A percentile compares a stretch with the other conserved stretches of the same genome.
Conservation (phyloP, 1,284 basidiomycete genomes). For the Athelia psychrophila region DNA sequence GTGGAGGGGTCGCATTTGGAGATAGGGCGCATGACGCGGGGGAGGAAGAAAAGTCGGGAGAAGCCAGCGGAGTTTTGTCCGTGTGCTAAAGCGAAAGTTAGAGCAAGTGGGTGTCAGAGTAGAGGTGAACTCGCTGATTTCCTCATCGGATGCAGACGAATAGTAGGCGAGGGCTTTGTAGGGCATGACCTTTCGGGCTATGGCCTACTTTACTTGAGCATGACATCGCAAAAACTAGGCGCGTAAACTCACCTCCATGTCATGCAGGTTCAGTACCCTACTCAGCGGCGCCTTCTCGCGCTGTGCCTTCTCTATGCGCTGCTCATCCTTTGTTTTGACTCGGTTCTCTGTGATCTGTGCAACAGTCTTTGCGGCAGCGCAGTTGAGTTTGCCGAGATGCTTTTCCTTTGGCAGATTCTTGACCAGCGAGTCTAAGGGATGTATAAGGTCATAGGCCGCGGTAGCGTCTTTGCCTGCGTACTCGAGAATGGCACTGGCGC, state of each 20-base stretch:
- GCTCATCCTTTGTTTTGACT: constrained; percentile 66
- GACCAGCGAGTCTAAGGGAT: constrained; percentile 68
- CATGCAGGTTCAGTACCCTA: constrained; percentile 68
- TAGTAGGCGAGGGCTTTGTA: constrained; percentile 82
- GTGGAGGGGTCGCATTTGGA: constrained; percentile 72
- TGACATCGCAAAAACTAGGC: not conserved
- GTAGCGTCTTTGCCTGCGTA: constrained; percentile 83
- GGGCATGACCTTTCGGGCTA: constrained; percentile 64
- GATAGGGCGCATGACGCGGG: constrained; percentile 75
- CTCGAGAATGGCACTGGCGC: constrained; percentile 71
- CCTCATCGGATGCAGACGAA: constrained; percentile 79
- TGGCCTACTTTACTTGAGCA: constrained; percentile 33
- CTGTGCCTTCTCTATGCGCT: constrained; percentile 61
- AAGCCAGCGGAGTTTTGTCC: constrained; percentile 74
- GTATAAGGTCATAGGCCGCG: constrained; percentile 67
- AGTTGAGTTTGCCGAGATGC: constrained; percentile 70
- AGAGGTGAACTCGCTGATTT: constrained; percentile 54
- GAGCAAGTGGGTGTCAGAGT: constrained; percentile 8
- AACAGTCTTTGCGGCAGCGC: constrained; percentile 44
- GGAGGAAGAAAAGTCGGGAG: constrained; percentile 78
- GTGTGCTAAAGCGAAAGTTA: constrained; percentile 38
- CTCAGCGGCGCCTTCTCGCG: constrained; percentile 62
- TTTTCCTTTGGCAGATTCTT: constrained; percentile 65
- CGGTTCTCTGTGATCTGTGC: constrained; percentile 36
- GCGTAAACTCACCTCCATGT: constrained; percentile 63